Conservation (phyloP, 2,329 filamentous ascomycete species). For the Parastagonospora avenae region DNA sequence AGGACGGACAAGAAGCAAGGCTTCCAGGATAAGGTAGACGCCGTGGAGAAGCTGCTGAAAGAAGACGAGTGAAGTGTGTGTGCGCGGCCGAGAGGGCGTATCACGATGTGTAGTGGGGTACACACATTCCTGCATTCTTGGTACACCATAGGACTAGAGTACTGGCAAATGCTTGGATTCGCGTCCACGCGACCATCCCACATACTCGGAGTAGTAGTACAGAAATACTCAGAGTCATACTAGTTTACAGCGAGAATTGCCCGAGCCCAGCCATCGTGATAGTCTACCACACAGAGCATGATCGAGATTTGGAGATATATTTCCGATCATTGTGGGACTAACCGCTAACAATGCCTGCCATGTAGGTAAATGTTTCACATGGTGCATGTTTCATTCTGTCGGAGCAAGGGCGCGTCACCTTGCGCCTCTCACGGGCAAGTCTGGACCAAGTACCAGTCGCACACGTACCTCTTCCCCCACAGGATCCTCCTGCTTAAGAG, state of each 20-base stretch:
- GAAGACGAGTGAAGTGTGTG: slow-evolving; percentile 30
- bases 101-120: no score
- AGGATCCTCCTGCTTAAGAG: not conserved
- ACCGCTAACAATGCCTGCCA: not conserved
- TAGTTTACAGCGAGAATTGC: no score
- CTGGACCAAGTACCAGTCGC: not conserved
- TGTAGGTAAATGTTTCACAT: not conserved
- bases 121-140: no score
- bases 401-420: not conserved
- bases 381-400: not conserved
- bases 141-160: no score
- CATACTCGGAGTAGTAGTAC: no score
- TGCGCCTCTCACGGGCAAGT: not conserved
- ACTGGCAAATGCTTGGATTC: no score
- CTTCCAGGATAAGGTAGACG: slow-evolving; percentile 77
- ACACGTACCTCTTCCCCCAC: not conserved
- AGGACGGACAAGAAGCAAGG: slow-evolving; percentile 86
- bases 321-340: not conserved
- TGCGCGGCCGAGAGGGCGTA: not conserved
- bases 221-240: no score
- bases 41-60: slow-evolving; percentile 60
- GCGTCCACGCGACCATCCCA: no score
- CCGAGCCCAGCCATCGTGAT: no score
- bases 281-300: no score
- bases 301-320: no score